Percentiles rank a stretch among this genome's conserved stretches.
phyloP scores from a whole-genome alignment of 441 rosid genomes.

The Adansonia madagascariensis region DNA sequence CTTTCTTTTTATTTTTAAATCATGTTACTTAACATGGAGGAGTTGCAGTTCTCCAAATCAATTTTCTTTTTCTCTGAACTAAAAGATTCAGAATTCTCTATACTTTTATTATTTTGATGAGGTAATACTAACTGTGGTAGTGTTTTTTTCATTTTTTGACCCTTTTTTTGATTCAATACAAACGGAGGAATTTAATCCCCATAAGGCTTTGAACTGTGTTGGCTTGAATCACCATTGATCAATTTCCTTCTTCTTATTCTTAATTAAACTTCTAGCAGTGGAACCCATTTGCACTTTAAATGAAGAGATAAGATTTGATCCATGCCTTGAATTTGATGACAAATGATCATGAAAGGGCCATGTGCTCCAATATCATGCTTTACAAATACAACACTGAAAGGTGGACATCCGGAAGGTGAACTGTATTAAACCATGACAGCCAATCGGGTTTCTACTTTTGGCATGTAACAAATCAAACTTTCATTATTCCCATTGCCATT shows the following conservation, averaged over 20 bases:
- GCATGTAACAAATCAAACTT: neutral
- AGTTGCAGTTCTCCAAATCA: neutral
- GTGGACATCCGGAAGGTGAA: neutral
- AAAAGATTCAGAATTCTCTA: neutral
- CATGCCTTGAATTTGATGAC: neutral
- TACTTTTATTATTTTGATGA: neutral
- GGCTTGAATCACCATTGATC: neutral
- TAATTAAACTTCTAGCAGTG: neutral
- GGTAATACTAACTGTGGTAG: neutral
- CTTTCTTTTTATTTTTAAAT: too few species aligned
- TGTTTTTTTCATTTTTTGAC: neutral
- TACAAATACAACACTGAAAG: neutral
- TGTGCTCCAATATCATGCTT: neutral
- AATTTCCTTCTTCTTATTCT: neutral
- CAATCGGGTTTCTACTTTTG: neutral
- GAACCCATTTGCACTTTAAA: neutral
- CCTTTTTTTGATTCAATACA: neutral
- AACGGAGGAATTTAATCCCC: too few species aligned
- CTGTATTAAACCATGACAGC: neutral
- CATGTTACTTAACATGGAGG: neutral
- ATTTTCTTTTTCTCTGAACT: neutral
- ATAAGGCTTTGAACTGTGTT: neutral
- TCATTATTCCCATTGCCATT: neutral
- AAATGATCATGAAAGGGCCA: neutral
- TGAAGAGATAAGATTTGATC: neutral